Base-by-base conservation (phyloP, 345 rosid species). In the Aurinia saxatilis region DNA sequence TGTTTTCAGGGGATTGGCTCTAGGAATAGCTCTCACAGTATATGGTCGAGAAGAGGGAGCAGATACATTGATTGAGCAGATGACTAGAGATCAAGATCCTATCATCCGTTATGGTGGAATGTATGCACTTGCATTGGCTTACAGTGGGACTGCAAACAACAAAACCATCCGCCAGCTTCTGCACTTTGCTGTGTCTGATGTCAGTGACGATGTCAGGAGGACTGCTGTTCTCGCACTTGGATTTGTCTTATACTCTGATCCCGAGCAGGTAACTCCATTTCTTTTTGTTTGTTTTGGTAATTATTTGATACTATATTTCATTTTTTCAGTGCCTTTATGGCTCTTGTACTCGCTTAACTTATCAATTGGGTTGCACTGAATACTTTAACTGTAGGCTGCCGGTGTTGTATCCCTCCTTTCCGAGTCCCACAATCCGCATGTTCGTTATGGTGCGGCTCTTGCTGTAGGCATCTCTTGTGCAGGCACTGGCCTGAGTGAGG, bases 1-100 rank as follows among this genome's bases (percentile, higher is more conserved):
- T 50, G 47, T 44, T 47, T n/a, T 31, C 74, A 88, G 98, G 78
- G 98, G 96, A 49, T 76, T 91, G 66, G 88, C 95, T 23, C 65
- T 91, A 74, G 98, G 98, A 10, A 91, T 91, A 38, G 98, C 98
- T 57, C 90, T 91, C 44, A 88, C 96, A 15, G 95, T 91, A 36
- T 88, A 91, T 74, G 98, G 96, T 68, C 83, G 96, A 74, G 98
- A 91, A 82, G 98, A 88, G 73, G 96, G 82, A 73, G 98, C 98
- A 50, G 98, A 91, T 74, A 88, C 95, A 2, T 71, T 91, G 57
- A 91, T 91, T 35, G 98, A 91, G 81, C 96, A 88, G 80, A 88
- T 92, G 98, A 86, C 96, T 34, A 78, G 95, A 13, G 98, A 86
- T 68, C 96, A 92, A 59, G 98, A 92, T 70, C 98, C 96, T 38